Evolutionary conservation across 2,329 filamentous ascomycete species (phyloP), one percentile per base, ranked within the genome.

Genomic region (Aspergillus carbonarius): DNA sequence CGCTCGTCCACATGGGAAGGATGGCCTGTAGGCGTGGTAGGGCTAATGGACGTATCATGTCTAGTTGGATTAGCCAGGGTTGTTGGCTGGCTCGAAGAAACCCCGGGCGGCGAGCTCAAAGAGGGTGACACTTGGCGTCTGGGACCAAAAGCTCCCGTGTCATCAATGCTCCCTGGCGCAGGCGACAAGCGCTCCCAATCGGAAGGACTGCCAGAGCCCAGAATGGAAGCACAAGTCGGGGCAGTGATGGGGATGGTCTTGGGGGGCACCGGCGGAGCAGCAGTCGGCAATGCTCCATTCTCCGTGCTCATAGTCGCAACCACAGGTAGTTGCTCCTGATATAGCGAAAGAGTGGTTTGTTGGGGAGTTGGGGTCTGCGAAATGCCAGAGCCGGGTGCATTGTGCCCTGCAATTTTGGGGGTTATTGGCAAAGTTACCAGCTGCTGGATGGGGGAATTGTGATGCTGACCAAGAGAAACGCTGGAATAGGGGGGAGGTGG

Each of bases 121-220:
- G 60, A 55, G 13, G 46, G 20, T n/a, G 51, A 50, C 23, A 32
- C 48, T n/a, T 58, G 58, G 23, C 53, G 61, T 46, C 61, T 66
- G 10, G 63, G 59, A 20, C 63, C 64, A 34, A 70, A 71, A 48
- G 62, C 63, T 17, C 63, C 58, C 10, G 63, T 58, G 60, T 79
- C 76, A 54, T 79, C 76, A 42, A 78, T 63, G 20, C 75, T 69
- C 25, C 70, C 74, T 7, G 69, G 68, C 7, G 66, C 65, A n/a
- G 70, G 66, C 5, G 68, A 67, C 57, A 79, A 72, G 63, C 79
- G 74, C 60, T 81, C 78, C 79, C 79, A 81, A 59, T 80, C 79
- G 4, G 79, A 81, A 4, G 78, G 79, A 1, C 73, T 72, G 4
- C 77, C 77, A 44, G 65, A 64, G 1, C 78, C 77, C 34, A 81